Conservation (phyloP, 371 early-diverging fungal species). For the Saksenaea oblongispora region DNA sequence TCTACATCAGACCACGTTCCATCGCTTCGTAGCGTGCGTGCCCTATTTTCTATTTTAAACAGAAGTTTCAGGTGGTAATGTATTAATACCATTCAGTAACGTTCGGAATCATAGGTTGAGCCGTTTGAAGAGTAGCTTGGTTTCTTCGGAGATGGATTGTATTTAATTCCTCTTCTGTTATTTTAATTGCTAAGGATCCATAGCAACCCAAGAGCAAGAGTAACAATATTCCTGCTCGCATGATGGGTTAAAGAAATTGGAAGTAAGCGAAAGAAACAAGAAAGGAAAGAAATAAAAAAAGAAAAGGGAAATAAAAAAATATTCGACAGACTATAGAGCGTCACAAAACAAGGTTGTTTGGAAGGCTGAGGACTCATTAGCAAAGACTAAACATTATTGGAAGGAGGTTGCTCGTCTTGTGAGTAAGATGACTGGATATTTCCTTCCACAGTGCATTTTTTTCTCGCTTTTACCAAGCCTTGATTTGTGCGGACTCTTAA, state of each 20-base stretch:
- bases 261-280: not conserved
- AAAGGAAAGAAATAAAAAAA: not conserved
- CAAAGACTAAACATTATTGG: too few relatives aligned
- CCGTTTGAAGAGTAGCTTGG: not conserved
- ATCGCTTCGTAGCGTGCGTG: not conserved
- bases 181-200: not conserved
- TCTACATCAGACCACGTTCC: slow-evolving; percentile 16
- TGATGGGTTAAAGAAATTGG: not conserved
- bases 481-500: too few relatives aligned
- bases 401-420: too few relatives aligned
- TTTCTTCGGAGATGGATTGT: not conserved
- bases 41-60: not conserved
- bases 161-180: not conserved
- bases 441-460: too few relatives aligned
- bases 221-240: not conserved
- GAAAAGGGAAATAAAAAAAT: not conserved
- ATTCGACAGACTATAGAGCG: not conserved
- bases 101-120: not conserved
- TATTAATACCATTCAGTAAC: not conserved
- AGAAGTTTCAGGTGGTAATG: not conserved
- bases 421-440: too few relatives aligned
- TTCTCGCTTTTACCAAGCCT: too few relatives aligned
- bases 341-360: too few relatives aligned
- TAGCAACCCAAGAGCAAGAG: not conserved
- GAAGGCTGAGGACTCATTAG: too few relatives aligned